Evolutionary conservation across 1,284 basidiomycete genomes (phyloP), one percentile per base, ranked within the genome.

Genomic region (Sanghuangporus weigelae): DNA sequence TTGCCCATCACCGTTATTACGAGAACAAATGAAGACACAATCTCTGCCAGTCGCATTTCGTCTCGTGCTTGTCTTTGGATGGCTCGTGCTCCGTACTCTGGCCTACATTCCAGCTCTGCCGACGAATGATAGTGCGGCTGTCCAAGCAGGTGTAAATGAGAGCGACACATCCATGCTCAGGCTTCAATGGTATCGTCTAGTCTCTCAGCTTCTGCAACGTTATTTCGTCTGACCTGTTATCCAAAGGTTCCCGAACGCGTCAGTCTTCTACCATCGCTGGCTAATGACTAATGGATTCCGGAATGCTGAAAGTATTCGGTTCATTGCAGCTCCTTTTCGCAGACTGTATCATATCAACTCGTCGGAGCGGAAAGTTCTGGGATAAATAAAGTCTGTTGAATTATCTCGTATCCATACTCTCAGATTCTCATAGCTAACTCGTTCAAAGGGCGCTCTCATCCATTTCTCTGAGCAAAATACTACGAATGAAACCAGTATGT

Each of bases 101-200:
- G 84, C 79, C 31, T 90, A 89, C 71, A 82, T 90, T 64, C 91
- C 92, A 0, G 92, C 92, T 1, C 71, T 77, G n/a, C 81, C 88
- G 11, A 86, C 88, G 42, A 91, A 92, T 71, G 77, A 81, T 65
- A 87, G 88, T 0, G 77, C 78, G 59, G 83, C 82, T 14, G 76
- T 79, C 48, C 76, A 74, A 5, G 76, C 74, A 10, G 79, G 76
- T 16, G 70, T 82, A 57, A 85, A 85, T 70, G 74, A 82, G 23
- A 80, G 81, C 3, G 84, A 86, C 69, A 73, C 79, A 14, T 87
- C 86, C 7, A 79, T 76, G 54, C 77, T 91, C 57, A 76, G 78
- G 64, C 73, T 93, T 61, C 80, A 84, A 65, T 93, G 89, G 90
- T 60, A 38, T 31, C 16, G 84, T 78, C 69, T 71, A 72, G 46